Evolutionary conservation across 768 basidiomycete genomes (phyloP).

Genomic region (Tricholomella constricta): DNA sequence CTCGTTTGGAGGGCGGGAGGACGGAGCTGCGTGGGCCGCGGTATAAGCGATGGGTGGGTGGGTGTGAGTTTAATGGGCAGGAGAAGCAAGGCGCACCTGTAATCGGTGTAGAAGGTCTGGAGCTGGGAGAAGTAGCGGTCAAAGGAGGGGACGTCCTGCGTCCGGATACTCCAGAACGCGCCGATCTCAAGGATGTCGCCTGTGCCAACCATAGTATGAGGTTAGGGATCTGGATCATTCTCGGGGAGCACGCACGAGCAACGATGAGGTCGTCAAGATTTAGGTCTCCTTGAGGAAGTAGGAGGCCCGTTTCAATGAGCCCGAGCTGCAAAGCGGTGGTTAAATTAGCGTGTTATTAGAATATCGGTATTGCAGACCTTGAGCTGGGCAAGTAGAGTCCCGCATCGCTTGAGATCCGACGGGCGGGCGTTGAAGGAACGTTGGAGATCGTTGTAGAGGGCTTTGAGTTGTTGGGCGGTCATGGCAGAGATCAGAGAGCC

Average conservation of each 20-base stretch:
- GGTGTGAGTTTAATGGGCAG: conserved; percentile 3
- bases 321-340: conserved; percentile 52
- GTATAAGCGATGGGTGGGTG: neutral
- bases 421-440: conserved; percentile 65
- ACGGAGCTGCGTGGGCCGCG: conserved; percentile 44
- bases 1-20: conserved; percentile 83
- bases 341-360: neutral
- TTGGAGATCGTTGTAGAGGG: conserved; percentile 67
- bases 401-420: conserved; percentile 69
- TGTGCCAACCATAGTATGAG: conserved; percentile 34
- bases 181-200: conserved; percentile 97
- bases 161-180: conserved; percentile 89
- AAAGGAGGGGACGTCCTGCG: conserved; percentile 88
- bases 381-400: conserved; percentile 63
- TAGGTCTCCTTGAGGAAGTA: conserved; percentile 68
- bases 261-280: conserved; percentile 69
- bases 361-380: conserved; percentile 52
- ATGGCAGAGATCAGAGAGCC: conserved; percentile 33
- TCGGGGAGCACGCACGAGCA: conserved; percentile 51
- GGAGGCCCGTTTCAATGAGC: conserved; percentile 73
- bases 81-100: conserved; percentile 46
- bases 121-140: conserved; percentile 94
- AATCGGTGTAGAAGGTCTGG: conserved; percentile 87
- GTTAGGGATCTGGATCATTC: neutral
- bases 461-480: conserved; percentile 54